Evolutionary conservation across 208 protist genomes (phyloP).

Genomic region (Acanthamoeba triangularis): DNA sequence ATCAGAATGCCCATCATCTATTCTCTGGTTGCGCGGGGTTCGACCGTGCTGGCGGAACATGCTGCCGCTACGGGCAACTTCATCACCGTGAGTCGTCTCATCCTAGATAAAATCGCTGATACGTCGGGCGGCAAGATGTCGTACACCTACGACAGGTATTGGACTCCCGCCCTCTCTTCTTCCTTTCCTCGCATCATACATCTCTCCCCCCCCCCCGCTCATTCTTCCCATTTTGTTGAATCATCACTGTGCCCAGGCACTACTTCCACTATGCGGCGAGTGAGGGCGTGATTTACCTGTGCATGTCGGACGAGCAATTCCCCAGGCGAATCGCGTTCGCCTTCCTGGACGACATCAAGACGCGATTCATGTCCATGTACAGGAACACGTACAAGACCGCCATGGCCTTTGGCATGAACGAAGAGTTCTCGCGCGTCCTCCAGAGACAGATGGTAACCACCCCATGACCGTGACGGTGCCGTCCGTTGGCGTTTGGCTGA

Average conservation of each 20-base stretch:
- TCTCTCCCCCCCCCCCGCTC: slow-evolving; percentile 23
- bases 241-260: slow-evolving; percentile 84
- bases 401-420: slow-evolving; percentile 87
- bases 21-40: slow-evolving; percentile 86
- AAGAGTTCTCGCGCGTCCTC: slow-evolving; percentile 89
- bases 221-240: slow-evolving; percentile 3
- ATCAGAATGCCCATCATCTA: slow-evolving; percentile 90
- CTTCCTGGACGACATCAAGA: slow-evolving; percentile 92
- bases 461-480: not conserved
- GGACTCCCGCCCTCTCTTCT: slow-evolving; percentile 8
- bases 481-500: no score
- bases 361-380: slow-evolving; percentile 87
- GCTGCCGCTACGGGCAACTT: slow-evolving; percentile 90
- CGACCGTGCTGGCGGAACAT: slow-evolving; percentile 88
- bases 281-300: slow-evolving; percentile 90
- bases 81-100: slow-evolving; percentile 85
- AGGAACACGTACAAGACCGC: slow-evolving; percentile 83
- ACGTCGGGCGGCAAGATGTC: slow-evolving; percentile 89
- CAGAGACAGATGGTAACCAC: slow-evolving; percentile 86
- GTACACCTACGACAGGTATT: slow-evolving; percentile 92
- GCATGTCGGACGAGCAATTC: slow-evolving; percentile 93
- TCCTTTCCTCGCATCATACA: slow-evolving; percentile 8
- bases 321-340: slow-evolving; percentile 89
- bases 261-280: slow-evolving; percentile 92
- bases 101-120: slow-evolving; percentile 90